Conservation (phyloP, 768 basidiomycete genomes). For the Imleria badia region DNA sequence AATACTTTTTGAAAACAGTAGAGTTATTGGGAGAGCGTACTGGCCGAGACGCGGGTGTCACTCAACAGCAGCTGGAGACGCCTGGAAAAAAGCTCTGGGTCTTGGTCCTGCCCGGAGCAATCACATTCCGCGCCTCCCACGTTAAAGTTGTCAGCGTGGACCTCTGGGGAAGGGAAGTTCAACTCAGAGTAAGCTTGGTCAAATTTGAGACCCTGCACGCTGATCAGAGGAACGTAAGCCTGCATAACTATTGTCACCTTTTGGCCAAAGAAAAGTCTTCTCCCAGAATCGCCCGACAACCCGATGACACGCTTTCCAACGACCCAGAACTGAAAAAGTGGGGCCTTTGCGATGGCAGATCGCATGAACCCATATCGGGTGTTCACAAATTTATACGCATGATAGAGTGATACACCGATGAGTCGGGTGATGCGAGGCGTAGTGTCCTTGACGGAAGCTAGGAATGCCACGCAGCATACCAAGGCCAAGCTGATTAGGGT, state of each 20-base stretch:
- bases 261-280: not conserved
- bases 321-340: not conserved
- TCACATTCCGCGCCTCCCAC: not conserved
- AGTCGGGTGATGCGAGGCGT: not conserved
- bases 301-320: not conserved
- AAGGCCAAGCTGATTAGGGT: not conserved
- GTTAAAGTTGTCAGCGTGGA: not conserved
- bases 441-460: not conserved
- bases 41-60: not conserved
- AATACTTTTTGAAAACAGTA: not conserved
- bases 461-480: not conserved
- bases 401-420: not conserved
- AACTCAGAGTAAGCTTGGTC: not conserved
- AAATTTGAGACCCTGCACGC: not conserved
- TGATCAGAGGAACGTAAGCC: not conserved
- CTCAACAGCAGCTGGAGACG: not conserved
- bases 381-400: not conserved
- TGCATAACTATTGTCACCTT: not conserved
- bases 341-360: not conserved
- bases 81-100: not conserved
- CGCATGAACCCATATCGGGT: not conserved
- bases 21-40: not conserved
- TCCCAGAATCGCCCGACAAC: not conserved
- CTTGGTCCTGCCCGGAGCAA: not conserved
- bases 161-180: not conserved